phyloP scores from a whole-genome alignment of 2,329 filamentous ascomycete genomes.

The Aspergillus sp. region DNA sequence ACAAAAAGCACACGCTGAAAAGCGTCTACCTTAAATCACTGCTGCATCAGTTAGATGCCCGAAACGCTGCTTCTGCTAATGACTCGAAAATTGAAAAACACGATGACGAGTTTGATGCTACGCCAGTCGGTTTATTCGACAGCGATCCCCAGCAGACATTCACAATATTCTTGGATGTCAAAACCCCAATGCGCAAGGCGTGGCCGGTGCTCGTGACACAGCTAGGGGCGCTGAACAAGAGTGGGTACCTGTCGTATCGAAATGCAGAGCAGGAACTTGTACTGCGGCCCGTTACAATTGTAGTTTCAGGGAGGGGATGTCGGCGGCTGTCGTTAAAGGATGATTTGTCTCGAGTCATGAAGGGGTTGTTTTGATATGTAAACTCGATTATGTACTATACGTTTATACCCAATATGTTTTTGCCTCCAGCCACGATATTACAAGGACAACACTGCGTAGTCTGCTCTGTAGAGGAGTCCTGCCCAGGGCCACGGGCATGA shows the following conservation, averaged over 20 bases:
- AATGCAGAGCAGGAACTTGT: constrained; percentile 19
- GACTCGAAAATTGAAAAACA: neutral
- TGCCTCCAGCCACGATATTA: neutral
- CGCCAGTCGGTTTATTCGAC: constrained; percentile 10
- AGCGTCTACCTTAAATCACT: constrained; percentile 24
- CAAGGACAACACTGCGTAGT: too few species aligned
- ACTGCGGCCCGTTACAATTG: constrained; percentile 24
- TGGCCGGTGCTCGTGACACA: constrained; percentile 21
- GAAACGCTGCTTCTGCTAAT: constrained; percentile 2
- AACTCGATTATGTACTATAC: neutral
- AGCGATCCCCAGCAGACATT: constrained; percentile 17
- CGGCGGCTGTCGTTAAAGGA: neutral
- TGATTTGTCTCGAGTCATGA: neutral
- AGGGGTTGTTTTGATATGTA: neutral
- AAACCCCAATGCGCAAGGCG: constrained; percentile 14
- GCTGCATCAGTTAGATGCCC: constrained; percentile 15
- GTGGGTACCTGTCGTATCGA: constrained; percentile 25
- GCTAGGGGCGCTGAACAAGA: constrained; percentile 19
- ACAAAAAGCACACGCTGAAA: constrained; percentile 19
- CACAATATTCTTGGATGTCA: constrained; percentile 25
- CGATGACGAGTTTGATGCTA: neutral
- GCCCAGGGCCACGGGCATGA: constrained; percentile 5
- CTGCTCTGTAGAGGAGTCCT: neutral
- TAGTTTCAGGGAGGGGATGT: constrained; percentile 18
- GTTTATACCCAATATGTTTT: neutral